Percentiles rank a stretch among this genome's conserved stretches.
Conservation (phyloP, 805 yeast species). For the Kluyveromyces aestuarii region DNA sequence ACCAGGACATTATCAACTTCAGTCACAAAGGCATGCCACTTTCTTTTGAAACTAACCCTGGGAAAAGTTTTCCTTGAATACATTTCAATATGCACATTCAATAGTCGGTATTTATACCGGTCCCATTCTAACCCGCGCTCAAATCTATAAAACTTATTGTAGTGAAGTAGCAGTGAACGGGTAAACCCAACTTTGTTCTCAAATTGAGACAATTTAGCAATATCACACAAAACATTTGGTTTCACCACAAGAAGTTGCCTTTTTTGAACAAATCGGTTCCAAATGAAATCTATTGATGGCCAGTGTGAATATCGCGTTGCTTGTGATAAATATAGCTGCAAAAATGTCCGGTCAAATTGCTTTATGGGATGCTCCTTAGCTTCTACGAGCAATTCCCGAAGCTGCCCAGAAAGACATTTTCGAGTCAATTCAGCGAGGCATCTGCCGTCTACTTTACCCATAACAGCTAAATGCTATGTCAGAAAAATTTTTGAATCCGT, state of each 20-base stretch:
- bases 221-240: conserved; percentile 18
- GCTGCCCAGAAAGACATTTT: conserved; percentile 20
- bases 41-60: conserved; percentile 16
- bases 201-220: conserved; percentile 19
- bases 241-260: conserved; percentile 11
- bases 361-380: conserved; percentile 9
- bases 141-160: conserved; percentile 6
- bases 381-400: conserved; percentile 11
- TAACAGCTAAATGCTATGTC: background rate
- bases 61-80: conserved; percentile 18
- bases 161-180: conserved; percentile 8
- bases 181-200: conserved; percentile 11
- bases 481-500: too few relatives aligned
- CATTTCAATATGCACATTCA: conserved; percentile 21
- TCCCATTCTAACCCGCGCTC: conserved; percentile 6
- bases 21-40: conserved; percentile 26
- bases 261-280: conserved; percentile 22
- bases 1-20: conserved; percentile 16
- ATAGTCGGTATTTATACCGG: conserved; percentile 12
- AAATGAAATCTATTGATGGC: conserved; percentile 17
- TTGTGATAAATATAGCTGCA: conserved; percentile 15
- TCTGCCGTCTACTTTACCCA: conserved; percentile 3
- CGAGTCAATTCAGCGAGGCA: conserved; percentile 11
- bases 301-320: conserved; percentile 23
- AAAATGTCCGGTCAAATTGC: conserved; percentile 17